Evolutionary conservation across 2,329 filamentous ascomycete genomes (phyloP).

Genomic region (Ploettnerulaceae sp.): DNA sequence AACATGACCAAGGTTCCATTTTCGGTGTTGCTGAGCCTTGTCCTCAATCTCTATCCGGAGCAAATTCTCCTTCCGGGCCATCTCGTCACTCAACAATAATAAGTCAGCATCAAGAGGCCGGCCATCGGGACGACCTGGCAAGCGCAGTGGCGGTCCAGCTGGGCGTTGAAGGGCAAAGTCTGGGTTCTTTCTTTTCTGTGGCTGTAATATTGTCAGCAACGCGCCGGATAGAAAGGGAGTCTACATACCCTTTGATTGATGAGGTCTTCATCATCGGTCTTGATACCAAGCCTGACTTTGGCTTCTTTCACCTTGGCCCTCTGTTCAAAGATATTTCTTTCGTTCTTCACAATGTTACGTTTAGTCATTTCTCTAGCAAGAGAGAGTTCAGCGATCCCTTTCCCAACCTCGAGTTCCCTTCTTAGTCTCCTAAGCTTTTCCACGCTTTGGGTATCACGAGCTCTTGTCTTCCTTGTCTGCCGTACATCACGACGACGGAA

Average conservation of each 20-base stretch:
- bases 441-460: conserved; percentile 86
- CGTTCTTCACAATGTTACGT: conserved; percentile 68
- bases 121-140: conserved; percentile 65
- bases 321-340: conserved; percentile 77
- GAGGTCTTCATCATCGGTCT: conserved; percentile 87
- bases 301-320: conserved; percentile 77
- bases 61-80: conserved; percentile 75
- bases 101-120: conserved; percentile 75
- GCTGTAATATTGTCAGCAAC: conserved; percentile 37
- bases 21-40: conserved; percentile 81
- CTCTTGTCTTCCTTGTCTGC: conserved; percentile 89
- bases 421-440: conserved; percentile 92
- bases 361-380: conserved; percentile 76
- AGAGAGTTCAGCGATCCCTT: conserved; percentile 72
- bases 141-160: conserved; percentile 60
- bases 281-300: conserved; percentile 85
- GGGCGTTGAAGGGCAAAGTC: conserved; percentile 55
- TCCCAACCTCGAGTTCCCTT: conserved; percentile 83
- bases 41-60: conserved; percentile 78
- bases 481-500: conserved; percentile 93
- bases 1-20: conserved; percentile 87
- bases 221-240: conserved; percentile 32
- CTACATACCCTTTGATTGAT: conserved; percentile 82
- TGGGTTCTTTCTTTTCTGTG: conserved; percentile 65
- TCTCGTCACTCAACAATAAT: conserved; percentile 67